Conservation (phyloP, 257 asterid genomes). For the Ocimum tenuiflorum region DNA sequence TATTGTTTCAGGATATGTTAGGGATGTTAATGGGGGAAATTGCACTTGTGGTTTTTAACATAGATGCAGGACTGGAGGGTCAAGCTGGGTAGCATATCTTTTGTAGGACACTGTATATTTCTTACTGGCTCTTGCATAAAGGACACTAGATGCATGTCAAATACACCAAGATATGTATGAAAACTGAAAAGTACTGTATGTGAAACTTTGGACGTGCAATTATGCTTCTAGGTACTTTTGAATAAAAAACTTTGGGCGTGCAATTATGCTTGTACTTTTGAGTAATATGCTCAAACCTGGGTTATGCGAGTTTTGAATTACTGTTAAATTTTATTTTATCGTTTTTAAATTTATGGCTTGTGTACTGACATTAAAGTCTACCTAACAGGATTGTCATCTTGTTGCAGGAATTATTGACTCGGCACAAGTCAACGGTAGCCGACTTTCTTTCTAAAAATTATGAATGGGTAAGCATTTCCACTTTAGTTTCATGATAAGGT, state of each 20-base stretch:
- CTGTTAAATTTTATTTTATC: neutral
- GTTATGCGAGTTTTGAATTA: neutral
- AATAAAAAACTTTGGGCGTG: too few species aligned
- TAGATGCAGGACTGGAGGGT: neutral
- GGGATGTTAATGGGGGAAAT: neutral
- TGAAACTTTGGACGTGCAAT: too few species aligned
- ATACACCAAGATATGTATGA: neutral
- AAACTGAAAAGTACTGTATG: too few species aligned
- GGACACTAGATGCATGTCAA: neutral
- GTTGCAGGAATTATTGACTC: constrained; percentile 83
- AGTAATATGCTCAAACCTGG: neutral
- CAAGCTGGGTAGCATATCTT: neutral
- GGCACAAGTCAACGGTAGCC: constrained; percentile 96
- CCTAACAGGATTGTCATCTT: constrained; percentile 28
- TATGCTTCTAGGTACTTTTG: constrained; percentile 5
- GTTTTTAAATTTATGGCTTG: neutral
- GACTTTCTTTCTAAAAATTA: constrained; percentile 82
- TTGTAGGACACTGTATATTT: neutral
- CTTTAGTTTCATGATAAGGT: neutral
- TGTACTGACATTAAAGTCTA: constrained; percentile 9
- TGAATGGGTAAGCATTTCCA: constrained; percentile 66
- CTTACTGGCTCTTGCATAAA: neutral
- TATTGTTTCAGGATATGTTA: neutral
- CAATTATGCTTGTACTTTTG: too few species aligned
- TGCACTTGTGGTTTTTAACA: neutral